These are phyloP conservation scores for Phoenix dactylifera DNA, from an alignment of 176 grass and related monocot species.

Conservation along the genomic window DNA sequence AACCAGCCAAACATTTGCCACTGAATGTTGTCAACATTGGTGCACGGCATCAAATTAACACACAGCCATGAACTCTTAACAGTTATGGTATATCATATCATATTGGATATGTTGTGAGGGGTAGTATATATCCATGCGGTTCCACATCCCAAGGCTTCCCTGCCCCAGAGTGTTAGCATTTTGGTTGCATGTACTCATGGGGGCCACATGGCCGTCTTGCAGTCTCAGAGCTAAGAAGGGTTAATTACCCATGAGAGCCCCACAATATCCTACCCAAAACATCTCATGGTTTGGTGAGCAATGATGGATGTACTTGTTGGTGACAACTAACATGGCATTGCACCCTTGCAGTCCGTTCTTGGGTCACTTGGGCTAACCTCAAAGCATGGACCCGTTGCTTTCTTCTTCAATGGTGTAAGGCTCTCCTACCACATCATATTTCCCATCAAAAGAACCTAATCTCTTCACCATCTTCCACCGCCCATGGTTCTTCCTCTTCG, in stretches of 20 bases:
- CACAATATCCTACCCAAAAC: background rate
- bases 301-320: slow-evolving; percentile 1
- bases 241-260: background rate
- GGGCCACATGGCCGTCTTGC: slow-evolving; percentile 5
- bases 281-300: slow-evolving; percentile 3
- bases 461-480: too few species aligned
- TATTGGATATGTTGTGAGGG: background rate
- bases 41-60: slow-evolving; percentile 1
- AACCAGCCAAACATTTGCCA: background rate
- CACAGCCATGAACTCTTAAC: background rate
- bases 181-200: slow-evolving; percentile 9
- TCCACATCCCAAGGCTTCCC: background rate
- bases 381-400: too few species aligned
- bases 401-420: too few species aligned
- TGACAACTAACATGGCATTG: slow-evolving; percentile 7
- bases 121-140: background rate
- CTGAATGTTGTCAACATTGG: background rate
- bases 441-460: too few species aligned
- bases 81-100: background rate
- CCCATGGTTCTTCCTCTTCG: too few species aligned
- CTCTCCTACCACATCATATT: too few species aligned
- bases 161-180: slow-evolving; percentile 9
- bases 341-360: background rate
- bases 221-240: background rate
- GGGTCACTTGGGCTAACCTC: too few species aligned